Evolutionary conservation across 73 alveolate species (phyloP).

Genomic region (Paramecium tetraurelia): DNA sequence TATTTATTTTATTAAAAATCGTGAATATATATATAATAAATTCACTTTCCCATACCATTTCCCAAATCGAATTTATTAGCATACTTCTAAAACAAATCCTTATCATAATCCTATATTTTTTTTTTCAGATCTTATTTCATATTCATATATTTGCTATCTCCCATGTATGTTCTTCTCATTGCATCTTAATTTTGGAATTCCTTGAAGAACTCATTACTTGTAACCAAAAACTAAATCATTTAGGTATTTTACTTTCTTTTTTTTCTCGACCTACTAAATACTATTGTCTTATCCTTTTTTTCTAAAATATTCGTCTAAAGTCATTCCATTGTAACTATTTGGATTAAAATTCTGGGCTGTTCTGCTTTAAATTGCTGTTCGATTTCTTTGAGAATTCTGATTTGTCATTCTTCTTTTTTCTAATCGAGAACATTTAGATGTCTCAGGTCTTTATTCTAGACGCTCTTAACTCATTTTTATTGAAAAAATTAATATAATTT

Average conservation of each 20-base stretch:
- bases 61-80: constrained; percentile 39
- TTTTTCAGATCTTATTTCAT: neutral
- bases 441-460: constrained; percentile 22
- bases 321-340: constrained; percentile 15
- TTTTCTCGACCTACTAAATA: neutral
- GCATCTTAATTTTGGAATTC: constrained; percentile 15
- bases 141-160: constrained; percentile 27
- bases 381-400: constrained; percentile 10
- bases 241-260: neutral
- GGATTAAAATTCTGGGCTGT: constrained; percentile 9
- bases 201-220: constrained; percentile 29
- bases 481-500: neutral
- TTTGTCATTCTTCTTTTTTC: constrained; percentile 33
- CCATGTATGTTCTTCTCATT: constrained; percentile 40
- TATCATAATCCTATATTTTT: neutral
- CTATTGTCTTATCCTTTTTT: neutral
- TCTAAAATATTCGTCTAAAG: constrained; percentile 9
- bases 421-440: constrained; percentile 33
- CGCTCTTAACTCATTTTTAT: constrained; percentile 35
- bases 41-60: neutral
- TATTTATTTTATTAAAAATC: neutral
- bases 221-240: neutral
- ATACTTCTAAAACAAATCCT: constrained; percentile 27
- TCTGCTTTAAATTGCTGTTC: neutral
- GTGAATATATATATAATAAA: neutral